phyloP scores from a whole-genome alignment of 202 grass and related monocot species.

The Thinopyrum obtusiflorum region DNA sequence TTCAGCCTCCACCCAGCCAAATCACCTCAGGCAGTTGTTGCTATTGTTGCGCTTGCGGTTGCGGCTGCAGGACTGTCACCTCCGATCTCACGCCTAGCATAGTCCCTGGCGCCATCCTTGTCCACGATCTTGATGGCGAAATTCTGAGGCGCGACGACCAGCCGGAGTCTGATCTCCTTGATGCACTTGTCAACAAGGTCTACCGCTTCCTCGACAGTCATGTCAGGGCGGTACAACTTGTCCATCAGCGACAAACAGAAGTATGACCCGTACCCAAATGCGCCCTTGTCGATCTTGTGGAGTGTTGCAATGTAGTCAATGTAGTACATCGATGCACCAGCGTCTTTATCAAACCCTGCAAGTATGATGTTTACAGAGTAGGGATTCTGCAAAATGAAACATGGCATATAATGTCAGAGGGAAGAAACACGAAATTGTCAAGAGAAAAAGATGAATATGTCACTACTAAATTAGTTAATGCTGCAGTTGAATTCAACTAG shows the following conservation, averaged over 20 bases:
- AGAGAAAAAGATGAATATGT: not conserved
- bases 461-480: not conserved
- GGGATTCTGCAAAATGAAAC: constrained; percentile 61
- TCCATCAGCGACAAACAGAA: constrained; percentile 88
- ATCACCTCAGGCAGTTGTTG: constrained; percentile 2
- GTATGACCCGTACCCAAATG: constrained; percentile 79
- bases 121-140: constrained; percentile 90
- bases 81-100: constrained; percentile 52
- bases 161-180: constrained; percentile 68
- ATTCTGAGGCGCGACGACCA: constrained; percentile 79
- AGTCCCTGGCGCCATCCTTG: constrained; percentile 63
- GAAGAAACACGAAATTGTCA: too few relatives aligned
- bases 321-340: constrained; percentile 83
- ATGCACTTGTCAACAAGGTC: constrained; percentile 90
- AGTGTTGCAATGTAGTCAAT: constrained; percentile 91
- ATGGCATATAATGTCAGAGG: constrained; percentile 20
- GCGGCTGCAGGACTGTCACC: constrained; percentile 28
- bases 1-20: not conserved
- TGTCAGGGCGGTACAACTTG: constrained; percentile 64
- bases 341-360: constrained; percentile 77
- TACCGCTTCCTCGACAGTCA: constrained; percentile 75
- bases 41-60: not conserved
- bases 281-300: constrained; percentile 92
- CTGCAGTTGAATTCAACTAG: not conserved
- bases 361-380: constrained; percentile 82